Evolutionary conservation across 2,329 filamentous ascomycete genomes (phyloP).

Genomic region (Sarocladium brachiariae): DNA sequence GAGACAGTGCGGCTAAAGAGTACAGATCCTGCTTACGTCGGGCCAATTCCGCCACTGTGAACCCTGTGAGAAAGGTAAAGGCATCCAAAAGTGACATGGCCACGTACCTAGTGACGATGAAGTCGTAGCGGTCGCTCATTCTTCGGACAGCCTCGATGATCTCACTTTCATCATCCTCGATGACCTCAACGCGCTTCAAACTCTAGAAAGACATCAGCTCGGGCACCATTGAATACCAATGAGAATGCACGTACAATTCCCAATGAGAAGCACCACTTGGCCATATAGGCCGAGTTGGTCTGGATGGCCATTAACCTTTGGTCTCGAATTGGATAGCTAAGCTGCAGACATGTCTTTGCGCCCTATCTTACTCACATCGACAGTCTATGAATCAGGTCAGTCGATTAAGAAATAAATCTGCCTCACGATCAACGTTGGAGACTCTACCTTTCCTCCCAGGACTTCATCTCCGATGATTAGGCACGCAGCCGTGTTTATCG

Average conservation of each 20-base stretch:
- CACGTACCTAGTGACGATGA: constrained; percentile 88
- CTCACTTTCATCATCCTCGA: constrained; percentile 84
- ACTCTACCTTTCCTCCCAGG: constrained; percentile 77
- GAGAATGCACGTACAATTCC: constrained; percentile 44
- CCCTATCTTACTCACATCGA: constrained; percentile 30
- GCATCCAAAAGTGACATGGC: too few species aligned
- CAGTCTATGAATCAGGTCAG: constrained; percentile 21
- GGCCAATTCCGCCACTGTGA: constrained; percentile 78
- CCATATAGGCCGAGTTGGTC: constrained; percentile 59
- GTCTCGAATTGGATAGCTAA: neutral
- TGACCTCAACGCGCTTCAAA: constrained; percentile 84
- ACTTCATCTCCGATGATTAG: constrained; percentile 98
- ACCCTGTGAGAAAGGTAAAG: too few species aligned
- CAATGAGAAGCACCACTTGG: constrained; percentile 57
- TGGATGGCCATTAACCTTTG: constrained; percentile 21
- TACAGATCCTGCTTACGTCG: constrained; percentile 60
- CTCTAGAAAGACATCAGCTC: constrained; percentile 33
- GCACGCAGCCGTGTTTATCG: constrained; percentile 84
- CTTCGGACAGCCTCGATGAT: constrained; percentile 81
- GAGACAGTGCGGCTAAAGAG: constrained; percentile 1
- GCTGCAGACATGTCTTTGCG: neutral
- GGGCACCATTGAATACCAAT: too few species aligned
- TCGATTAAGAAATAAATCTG: neutral
- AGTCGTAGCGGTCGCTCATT: constrained; percentile 87
- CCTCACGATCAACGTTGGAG: neutral